Evolutionary conservation across 495 filamentous ascomycete genomes (phyloP), one percentile per base, ranked within the genome.

Genomic region (Rostrohypoxylon terebratum): DNA sequence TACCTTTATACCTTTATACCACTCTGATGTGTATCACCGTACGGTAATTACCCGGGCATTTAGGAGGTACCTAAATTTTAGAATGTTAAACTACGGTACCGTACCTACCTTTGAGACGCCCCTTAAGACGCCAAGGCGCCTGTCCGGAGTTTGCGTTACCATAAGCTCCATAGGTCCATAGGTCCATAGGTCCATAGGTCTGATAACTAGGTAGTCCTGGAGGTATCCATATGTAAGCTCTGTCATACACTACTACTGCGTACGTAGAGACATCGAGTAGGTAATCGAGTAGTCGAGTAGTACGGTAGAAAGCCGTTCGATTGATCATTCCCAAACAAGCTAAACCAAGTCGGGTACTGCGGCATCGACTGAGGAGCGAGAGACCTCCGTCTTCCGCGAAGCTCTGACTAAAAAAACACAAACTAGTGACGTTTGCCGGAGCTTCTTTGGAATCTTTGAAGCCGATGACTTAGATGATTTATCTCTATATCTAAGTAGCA

Each of bases 151-250:
- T 64, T 66, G 68, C 20, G 50, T 50, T 20, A 71, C 58, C 33
- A 31, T 72, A 63, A 67, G 51, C n/a, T n/a, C n/a, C n/a, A n/a
- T n/a, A n/a, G n/a, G n/a, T n/a, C n/a, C n/a, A n/a, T n/a, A n/a
- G n/a, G n/a, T n/a, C n/a, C n/a, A n/a, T n/a, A n/a, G n/a, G n/a
- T n/a, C n/a, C n/a, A n/a, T n/a, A n/a, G n/a, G n/a, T n/a, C n/a
- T n/a, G n/a, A n/a, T n/a, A n/a, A n/a, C n/a, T n/a, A n/a, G n/a
- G n/a, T n/a, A n/a, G n/a, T n/a, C n/a, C n/a, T n/a, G n/a, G n/a
- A n/a, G n/a, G n/a, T n/a, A n/a, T n/a, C 58, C 33, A 31, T 72
- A 63, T 63, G 51, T 72, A 63, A 67, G 51, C 63, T 36, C 21
- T 54, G 53, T 45, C 38, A 45, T 34, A 47, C 34, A 10, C 34